phyloP scores from a whole-genome alignment of 2,329 filamentous ascomycete genomes.

The Aureobasidium zeae region DNA sequence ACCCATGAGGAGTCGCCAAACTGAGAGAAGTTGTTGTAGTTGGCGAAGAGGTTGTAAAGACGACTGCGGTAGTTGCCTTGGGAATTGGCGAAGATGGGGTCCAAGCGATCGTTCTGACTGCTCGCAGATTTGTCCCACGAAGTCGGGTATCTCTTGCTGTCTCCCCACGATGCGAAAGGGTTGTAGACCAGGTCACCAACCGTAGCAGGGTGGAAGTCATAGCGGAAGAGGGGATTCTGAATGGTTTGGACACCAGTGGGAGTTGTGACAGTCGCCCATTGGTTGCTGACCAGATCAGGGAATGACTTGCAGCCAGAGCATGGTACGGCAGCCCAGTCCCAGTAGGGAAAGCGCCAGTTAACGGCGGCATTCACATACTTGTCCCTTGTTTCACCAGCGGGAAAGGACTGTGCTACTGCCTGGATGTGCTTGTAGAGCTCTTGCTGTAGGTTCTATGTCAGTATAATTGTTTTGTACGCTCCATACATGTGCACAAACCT shows the following conservation, averaged over 20 bases:
- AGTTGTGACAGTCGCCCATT: conserved; percentile 30
- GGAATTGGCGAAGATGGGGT: conserved; percentile 43
- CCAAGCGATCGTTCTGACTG: conserved; percentile 53
- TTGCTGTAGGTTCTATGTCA: conserved; percentile 28
- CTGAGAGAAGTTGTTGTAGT: conserved; percentile 56
- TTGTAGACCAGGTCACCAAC: conserved; percentile 48
- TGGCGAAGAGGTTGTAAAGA: conserved; percentile 58
- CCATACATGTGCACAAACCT: conserved; percentile 33
- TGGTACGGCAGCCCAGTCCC: conserved; percentile 39
- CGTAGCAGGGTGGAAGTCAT: conserved; percentile 44
- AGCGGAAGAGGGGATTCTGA: conserved; percentile 29
- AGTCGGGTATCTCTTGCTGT: conserved; percentile 51
- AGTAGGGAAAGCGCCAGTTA: conserved; percentile 38
- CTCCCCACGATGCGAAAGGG: conserved; percentile 50
- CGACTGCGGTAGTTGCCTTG: conserved; percentile 49
- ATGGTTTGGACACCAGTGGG: conserved; percentile 28
- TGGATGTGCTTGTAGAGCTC: conserved; percentile 33
- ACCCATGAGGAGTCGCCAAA: conserved; percentile 61
- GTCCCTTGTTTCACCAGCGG: conserved; percentile 28
- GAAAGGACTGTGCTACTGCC: conserved; percentile 35
- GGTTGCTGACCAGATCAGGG: conserved; percentile 33
- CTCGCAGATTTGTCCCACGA: conserved; percentile 33
- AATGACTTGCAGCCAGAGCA: conserved; percentile 25
- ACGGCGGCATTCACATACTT: conserved; percentile 34
- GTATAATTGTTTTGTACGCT: not conserved